These are phyloP conservation scores for Colletotrichum lini DNA, from an alignment of 2,329 filamentous ascomycete species.

Conservation along the genomic window DNA sequence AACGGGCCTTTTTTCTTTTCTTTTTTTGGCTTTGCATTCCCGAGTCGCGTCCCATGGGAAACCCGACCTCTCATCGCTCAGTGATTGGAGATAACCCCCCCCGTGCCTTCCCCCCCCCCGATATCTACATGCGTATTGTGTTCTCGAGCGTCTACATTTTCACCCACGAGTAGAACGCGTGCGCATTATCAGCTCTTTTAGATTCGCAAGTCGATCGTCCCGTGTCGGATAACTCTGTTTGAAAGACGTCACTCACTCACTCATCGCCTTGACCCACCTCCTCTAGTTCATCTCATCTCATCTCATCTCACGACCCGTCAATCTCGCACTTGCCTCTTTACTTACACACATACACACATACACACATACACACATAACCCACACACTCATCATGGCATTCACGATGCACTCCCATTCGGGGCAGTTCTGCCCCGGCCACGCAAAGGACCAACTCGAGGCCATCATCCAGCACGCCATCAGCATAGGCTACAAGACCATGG, in stretches of 20 bases:
- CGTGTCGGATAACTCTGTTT: slow-evolving; percentile 12
- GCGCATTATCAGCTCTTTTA: background rate
- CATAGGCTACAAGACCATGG: slow-evolving; percentile 85
- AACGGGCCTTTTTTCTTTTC: no score
- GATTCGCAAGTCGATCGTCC: background rate
- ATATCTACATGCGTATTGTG: background rate
- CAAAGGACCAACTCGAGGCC: slow-evolving; percentile 86
- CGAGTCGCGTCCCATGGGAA: slow-evolving; percentile 1
- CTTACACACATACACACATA: slow-evolving; percentile 21
- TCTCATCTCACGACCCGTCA: background rate
- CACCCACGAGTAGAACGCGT: background rate
- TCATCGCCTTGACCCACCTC: slow-evolving; percentile 16
- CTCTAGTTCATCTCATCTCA: slow-evolving; percentile 40
- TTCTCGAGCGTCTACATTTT: background rate
- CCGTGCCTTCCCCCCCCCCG: background rate
- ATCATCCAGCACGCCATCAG: slow-evolving; percentile 84
- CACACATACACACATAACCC: no score
- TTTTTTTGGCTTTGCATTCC: slow-evolving; percentile 2
- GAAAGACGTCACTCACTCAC: slow-evolving; percentile 26
- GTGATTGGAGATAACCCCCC: slow-evolving; percentile 11
- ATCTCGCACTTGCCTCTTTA: background rate
- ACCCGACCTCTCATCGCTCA: background rate
- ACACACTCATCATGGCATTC: slow-evolving; percentile 82
- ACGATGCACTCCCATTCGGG: slow-evolving; percentile 98
- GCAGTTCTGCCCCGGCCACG: slow-evolving; percentile 95